Base-by-base conservation (phyloP, 148 eudicot genomes). In the Amaranthus cruentus region DNA sequence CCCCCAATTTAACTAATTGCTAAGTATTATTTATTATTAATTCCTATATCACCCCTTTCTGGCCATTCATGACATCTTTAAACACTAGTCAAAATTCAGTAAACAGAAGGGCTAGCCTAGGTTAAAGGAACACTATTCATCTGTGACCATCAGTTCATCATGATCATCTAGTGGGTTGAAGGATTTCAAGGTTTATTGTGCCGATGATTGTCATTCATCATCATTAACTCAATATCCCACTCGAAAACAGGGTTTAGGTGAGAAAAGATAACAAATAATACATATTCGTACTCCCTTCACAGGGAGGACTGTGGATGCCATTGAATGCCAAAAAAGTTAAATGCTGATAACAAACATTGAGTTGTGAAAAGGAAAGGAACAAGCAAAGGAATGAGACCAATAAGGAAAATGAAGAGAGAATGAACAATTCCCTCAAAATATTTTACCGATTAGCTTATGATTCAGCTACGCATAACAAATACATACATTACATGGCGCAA, bases 351-450 rank as follows among this genome's bases (percentile, higher is more conserved):
- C 5, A 63, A 43, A 42, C 66, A 62, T 13, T 43, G 13, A 53
- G 38, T 54, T 12, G 5, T 12, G 48, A 70, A 70, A 9, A 66
- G 59, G 48, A 50, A 4, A 42, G 56, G 28, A 51, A 76, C 5
- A 53, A 53, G 11, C 67, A 42, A 59, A 42, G 12, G 2, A 38
- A 10, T 28, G 38, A 28, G 18, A 28, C 38, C 38, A 28, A 11
- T 46, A n/a, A 51, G n/a, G 18, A 10, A 77, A 69, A 28, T 50
- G 48, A 51, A 57, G 82, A 79, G 82, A 66, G 82, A 80, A 75
- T 75, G 78, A 75, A 80, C 68, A 52, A 80, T 80, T 71, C 82
- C 79, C 82, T 75, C 76, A n/a, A 5, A 54, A 38, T 11, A 42
- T 50, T 61, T 64, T 46, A 18, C 55, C 68, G 59, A 47, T 72